A percentile compares a stretch with the other conserved stretches of the same genome.
These are phyloP conservation scores for Porogramme epimiltina DNA, from an alignment of 1,284 basidiomycete species.

Conservation along the genomic window DNA sequence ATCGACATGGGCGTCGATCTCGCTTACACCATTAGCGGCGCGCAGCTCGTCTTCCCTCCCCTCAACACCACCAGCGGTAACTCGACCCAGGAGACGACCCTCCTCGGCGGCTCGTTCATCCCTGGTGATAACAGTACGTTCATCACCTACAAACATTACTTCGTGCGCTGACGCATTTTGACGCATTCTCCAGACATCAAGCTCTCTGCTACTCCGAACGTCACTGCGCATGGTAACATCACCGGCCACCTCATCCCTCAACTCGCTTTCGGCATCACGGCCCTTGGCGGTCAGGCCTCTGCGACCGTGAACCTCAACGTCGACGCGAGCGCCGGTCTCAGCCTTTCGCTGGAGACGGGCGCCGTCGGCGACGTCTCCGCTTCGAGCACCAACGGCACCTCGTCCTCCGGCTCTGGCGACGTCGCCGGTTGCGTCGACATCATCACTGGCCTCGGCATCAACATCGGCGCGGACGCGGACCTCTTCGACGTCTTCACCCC, in stretches of 20 bases:
- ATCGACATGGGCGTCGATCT: constrained; percentile 42
- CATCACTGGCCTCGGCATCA: not conserved
- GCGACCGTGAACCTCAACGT: constrained; percentile 43
- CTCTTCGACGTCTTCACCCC: not conserved
- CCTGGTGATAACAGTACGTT: constrained; percentile 39
- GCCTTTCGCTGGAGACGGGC: constrained; percentile 20
- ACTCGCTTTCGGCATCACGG: constrained; percentile 36
- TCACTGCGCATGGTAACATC: constrained; percentile 46
- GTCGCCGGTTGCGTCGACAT: not conserved
- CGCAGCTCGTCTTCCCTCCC: constrained; percentile 45
- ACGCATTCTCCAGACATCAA: constrained; percentile 35
- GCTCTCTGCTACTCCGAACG: constrained; percentile 39
- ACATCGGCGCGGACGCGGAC: not conserved
- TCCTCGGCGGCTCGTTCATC: constrained; percentile 20
- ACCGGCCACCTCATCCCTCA: constrained; percentile 20
- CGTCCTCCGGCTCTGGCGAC: constrained; percentile 6
- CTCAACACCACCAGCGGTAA: not conserved
- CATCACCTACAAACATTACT: too few species aligned
- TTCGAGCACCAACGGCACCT: not conserved
- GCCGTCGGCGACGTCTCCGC: constrained; percentile 17
- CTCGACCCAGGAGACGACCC: not conserved
- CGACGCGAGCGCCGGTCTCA: constrained; percentile 43
- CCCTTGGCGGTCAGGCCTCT: constrained; percentile 33
- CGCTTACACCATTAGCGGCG: constrained; percentile 31
- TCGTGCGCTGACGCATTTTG: not conserved